Evolutionary conservation across 2,329 filamentous ascomycete species (phyloP), one percentile per base, ranked within the genome.

Genomic region (Aureobasidium lini): DNA sequence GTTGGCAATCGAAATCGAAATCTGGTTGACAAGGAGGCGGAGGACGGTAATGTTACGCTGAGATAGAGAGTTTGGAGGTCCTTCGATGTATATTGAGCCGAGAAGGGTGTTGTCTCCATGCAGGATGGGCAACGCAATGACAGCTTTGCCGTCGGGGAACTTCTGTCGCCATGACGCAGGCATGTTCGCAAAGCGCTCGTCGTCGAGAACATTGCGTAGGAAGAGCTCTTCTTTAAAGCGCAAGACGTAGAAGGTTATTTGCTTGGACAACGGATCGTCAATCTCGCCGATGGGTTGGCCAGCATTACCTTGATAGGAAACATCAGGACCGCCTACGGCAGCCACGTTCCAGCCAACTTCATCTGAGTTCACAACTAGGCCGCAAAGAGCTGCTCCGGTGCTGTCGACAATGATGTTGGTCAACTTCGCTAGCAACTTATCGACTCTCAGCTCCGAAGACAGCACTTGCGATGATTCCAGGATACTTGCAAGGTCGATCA

Each of bases 401-500:
- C 87, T 90, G 65, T 91, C 86, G 29, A 92, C 72, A 50, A 92
- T 89, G 62, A 92, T 89, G 62, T 90, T 85, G 65, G 87, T 89
- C 84, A 93, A 90, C 43, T 88, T 91, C 67, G 87, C 85, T 62
- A 92, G 79, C 4, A 93, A 79, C 66, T 87, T 82, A 63, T 92
- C 88, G 11, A 92, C 83, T 64, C 88, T 82, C 10, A 93, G 73
- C 53, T 91, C 87, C 15, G 88, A 91, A 4, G 88, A 92, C 44
- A 93, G 85, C 44, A 92, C 82, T 68, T 91, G 89, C 9, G 87
- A 90, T 2, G 86, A 89, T 65, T 89, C 85, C 13, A 93, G 77
- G 61, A 93, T 92, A 28, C 86, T 87, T 43, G 89, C 86, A 62
- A 92, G 72, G 70, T 92, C 89, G 68, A 93, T 85, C 85, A 93